phyloP scores from a whole-genome alignment of 192 early-diverging fungal genomes.

The Allomyces macrogynus region DNA sequence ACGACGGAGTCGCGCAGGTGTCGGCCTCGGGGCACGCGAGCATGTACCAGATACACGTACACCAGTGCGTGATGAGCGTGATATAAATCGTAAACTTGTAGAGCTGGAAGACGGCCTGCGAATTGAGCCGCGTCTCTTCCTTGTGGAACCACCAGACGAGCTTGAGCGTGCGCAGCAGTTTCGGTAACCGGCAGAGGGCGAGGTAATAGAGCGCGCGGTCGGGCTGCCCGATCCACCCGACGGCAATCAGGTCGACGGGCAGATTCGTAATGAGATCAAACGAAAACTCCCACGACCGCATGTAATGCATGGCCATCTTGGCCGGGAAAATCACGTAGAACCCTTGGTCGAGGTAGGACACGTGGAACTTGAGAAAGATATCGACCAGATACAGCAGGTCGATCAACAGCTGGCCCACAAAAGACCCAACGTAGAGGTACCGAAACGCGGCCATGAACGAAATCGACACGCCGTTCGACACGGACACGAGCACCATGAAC shows the following conservation, averaged over 20 bases:
- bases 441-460: slow-evolving; percentile 30
- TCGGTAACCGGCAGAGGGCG: slow-evolving; percentile 15
- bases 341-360: slow-evolving; percentile 24
- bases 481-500: slow-evolving; percentile 17
- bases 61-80: slow-evolving; percentile 1
- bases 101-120: slow-evolving; percentile 17
- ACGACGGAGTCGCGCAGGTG: neutral
- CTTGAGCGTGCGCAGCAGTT: slow-evolving; percentile 15
- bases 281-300: slow-evolving; percentile 16
- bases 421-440: slow-evolving; percentile 11
- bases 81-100: slow-evolving; percentile 15
- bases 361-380: slow-evolving; percentile 28
- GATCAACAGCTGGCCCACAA: slow-evolving; percentile 16
- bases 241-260: slow-evolving; percentile 19
- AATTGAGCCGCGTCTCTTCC: slow-evolving; percentile 23
- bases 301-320: slow-evolving; percentile 26
- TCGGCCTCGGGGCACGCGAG: neutral
- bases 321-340: slow-evolving; percentile 31
- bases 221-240: neutral
- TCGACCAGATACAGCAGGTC: slow-evolving; percentile 20
- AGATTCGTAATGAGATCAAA: slow-evolving; percentile 22
- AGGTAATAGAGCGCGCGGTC: slow-evolving; percentile 1
- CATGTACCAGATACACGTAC: neutral
- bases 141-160: slow-evolving; percentile 17
- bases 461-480: slow-evolving; percentile 18